Conservation (phyloP, 2,329 filamentous ascomycete genomes). For the Leptographium wingfieldii region DNA sequence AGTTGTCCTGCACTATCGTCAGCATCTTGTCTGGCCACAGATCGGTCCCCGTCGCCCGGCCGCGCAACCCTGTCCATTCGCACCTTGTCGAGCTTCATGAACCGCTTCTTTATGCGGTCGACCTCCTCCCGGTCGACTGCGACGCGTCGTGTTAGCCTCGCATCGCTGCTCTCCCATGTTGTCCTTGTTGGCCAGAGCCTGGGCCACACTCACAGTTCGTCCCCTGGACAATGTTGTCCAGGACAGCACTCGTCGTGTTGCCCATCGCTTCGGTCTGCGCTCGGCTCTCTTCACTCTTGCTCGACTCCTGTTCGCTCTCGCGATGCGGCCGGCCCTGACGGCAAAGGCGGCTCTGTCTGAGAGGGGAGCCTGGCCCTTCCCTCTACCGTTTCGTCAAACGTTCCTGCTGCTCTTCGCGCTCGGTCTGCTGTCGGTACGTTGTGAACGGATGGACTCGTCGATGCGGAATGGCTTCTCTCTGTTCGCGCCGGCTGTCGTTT, state of each 20-base stretch:
- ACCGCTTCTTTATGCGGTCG: constrained; percentile 86
- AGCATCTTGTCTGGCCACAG: background rate
- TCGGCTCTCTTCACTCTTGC: background rate
- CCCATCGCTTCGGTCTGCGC: constrained; percentile 35
- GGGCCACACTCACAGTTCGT: constrained; percentile 63
- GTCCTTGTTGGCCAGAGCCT: no score
- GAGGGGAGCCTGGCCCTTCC: background rate
- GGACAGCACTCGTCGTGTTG: constrained; percentile 58
- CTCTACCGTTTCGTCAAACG: background rate
- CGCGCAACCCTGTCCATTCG: background rate
- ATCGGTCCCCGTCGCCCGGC: background rate
- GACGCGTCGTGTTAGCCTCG: background rate
- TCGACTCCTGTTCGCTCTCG: background rate
- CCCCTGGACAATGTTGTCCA: constrained; percentile 92
- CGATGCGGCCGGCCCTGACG: background rate
- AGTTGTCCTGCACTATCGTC: constrained; percentile 60
- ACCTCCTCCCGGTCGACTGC: constrained; percentile 95
- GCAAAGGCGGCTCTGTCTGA: background rate
- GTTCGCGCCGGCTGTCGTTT: background rate
- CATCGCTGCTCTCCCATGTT: background rate
- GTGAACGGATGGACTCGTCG: background rate
- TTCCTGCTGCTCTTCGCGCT: background rate
- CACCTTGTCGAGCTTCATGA: constrained; percentile 99
- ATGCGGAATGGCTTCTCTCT: background rate
- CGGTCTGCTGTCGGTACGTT: background rate